phyloP scores from a whole-genome alignment of 2,329 filamentous ascomycete species.

The Laburnicola sp. region DNA sequence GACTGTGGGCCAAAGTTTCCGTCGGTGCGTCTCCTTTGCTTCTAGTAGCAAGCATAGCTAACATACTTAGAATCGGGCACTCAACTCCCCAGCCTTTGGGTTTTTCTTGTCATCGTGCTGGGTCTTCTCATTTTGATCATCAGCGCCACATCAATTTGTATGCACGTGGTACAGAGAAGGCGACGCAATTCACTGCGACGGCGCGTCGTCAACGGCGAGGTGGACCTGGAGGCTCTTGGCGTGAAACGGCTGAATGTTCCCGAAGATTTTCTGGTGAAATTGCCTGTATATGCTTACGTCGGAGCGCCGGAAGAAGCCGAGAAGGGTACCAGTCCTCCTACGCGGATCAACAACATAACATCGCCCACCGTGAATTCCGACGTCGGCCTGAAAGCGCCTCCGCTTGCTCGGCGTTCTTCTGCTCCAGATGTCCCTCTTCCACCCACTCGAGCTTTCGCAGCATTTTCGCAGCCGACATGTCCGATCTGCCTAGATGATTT shows the following conservation, averaged over 20 bases:
- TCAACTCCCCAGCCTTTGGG: constrained; percentile 75
- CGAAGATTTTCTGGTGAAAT: constrained; percentile 66
- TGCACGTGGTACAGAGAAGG: constrained; percentile 76
- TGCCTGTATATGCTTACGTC: constrained; percentile 78
- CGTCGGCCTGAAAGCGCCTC: constrained; percentile 19
- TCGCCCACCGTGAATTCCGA: constrained; percentile 20
- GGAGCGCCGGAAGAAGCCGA: constrained; percentile 17
- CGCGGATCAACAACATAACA: constrained; percentile 12
- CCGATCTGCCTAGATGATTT: constrained; percentile 90
- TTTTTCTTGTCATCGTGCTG: constrained; percentile 71
- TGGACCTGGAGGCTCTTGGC: constrained; percentile 83
- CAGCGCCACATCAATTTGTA: constrained; percentile 65
- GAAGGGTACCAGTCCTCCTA: constrained; percentile 20
- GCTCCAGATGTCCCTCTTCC: constrained; percentile 21
- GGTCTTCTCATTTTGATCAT: constrained; percentile 72
- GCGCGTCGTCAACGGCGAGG: constrained; percentile 74
- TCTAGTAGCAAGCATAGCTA: constrained; percentile 13
- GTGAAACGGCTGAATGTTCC: constrained; percentile 83
- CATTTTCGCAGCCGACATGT: constrained; percentile 75
- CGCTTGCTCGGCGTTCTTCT: constrained; percentile 23
- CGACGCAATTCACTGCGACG: constrained; percentile 69
- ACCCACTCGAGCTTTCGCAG: constrained; percentile 14
- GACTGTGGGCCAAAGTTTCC: constrained; percentile 56
- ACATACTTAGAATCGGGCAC: constrained; percentile 50
- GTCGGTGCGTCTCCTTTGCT: constrained; percentile 41